Conservation (phyloP, 1,284 basidiomycete genomes). For the Leccinum brunneo-olivaceum region DNA sequence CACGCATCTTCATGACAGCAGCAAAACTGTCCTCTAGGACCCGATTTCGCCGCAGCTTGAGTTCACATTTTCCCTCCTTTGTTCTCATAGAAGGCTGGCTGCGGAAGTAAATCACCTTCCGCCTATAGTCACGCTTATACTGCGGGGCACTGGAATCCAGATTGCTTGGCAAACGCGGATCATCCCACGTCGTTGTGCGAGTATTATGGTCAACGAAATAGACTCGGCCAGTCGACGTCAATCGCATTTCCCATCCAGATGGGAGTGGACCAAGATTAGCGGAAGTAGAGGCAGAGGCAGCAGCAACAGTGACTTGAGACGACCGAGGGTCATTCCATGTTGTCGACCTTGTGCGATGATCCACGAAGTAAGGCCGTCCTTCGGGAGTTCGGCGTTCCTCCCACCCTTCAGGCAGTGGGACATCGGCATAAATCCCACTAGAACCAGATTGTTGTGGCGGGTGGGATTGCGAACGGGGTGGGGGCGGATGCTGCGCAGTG, state of each 20-base stretch:
- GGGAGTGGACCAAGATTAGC: constrained; percentile 91
- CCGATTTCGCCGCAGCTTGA: constrained; percentile 89
- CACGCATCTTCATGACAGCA: constrained; percentile 90
- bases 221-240: constrained; percentile 65
- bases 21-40: constrained; percentile 97
- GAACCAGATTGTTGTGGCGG: constrained; percentile 13
- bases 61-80: constrained; percentile 89
- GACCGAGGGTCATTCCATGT: constrained; percentile 95
- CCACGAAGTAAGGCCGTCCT: constrained; percentile 95
- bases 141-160: constrained; percentile 95
- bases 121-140: constrained; percentile 98
- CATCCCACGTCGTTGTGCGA: constrained; percentile 76
- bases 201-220: constrained; percentile 80
- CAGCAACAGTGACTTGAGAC: constrained; percentile 22
- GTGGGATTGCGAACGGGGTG: constrained; percentile 9
- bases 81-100: constrained; percentile 92
- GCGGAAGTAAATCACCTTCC: constrained; percentile 99
- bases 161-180: constrained; percentile 56
- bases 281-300: constrained; percentile 65
- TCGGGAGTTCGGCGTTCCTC: constrained; percentile 98
- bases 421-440: constrained; percentile 37
- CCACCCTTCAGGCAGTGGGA: constrained; percentile 93
- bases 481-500: constrained; percentile 5
- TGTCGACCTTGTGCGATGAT: constrained; percentile 93
- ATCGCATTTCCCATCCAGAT: constrained; percentile 82